phyloP scores from a whole-genome alignment of 2,329 filamentous ascomycete species.

The Ophiostoma angusticollis region DNA sequence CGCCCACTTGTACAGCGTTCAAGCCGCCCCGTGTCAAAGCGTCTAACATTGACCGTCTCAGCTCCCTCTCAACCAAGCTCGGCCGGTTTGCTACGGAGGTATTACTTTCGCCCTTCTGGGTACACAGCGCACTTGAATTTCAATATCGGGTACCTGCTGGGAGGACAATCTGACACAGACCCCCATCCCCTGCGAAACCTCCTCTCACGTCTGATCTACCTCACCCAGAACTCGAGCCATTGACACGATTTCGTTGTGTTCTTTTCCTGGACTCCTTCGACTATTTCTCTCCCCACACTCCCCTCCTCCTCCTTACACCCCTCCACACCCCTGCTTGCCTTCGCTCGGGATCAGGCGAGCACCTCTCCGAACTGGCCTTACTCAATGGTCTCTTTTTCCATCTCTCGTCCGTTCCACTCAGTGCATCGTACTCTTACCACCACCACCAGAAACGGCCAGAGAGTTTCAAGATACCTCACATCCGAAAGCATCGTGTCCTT shows the following conservation, averaged over 20 bases:
- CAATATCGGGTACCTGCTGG: neutral
- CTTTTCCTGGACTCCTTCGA: neutral
- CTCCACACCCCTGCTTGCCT: constrained; percentile 6
- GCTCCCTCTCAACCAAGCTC: constrained; percentile 20
- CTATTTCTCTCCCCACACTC: neutral
- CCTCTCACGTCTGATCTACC: constrained; percentile 29
- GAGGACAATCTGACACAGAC: constrained; percentile 25
- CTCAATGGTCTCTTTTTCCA: constrained; percentile 1
- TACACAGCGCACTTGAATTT: too few relatives aligned
- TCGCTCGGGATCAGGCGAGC: constrained; percentile 6
- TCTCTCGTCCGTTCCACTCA: constrained; percentile 4
- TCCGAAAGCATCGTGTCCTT: constrained; percentile 18
- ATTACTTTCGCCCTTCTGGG: too few relatives aligned
- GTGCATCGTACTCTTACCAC: constrained; percentile 2
- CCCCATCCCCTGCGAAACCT: constrained; percentile 29
- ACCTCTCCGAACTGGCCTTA: constrained; percentile 1
- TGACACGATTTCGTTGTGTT: neutral
- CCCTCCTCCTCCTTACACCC: neutral
- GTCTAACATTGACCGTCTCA: constrained; percentile 33
- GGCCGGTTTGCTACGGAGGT: too few relatives aligned
- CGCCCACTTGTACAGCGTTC: constrained; percentile 25
- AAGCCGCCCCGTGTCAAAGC: constrained; percentile 25
- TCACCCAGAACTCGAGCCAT: constrained; percentile 1
- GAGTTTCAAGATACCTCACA: constrained; percentile 29
- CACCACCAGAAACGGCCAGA: constrained; percentile 19